These are phyloP conservation scores for Persicaria tinctoria DNA, from an alignment of 148 eudicot species.

Conservation along the genomic window DNA sequence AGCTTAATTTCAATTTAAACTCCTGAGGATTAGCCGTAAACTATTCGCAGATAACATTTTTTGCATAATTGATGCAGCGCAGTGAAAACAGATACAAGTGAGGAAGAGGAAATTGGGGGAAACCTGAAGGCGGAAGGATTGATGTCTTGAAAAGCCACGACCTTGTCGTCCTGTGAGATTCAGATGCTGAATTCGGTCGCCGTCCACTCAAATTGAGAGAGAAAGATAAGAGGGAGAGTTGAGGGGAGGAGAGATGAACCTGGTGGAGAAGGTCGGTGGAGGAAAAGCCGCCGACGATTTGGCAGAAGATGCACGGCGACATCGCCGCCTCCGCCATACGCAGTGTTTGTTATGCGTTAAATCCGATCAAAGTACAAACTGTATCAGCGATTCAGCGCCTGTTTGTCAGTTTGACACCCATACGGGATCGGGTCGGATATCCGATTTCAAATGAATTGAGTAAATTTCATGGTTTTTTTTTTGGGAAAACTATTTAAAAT, in stretches of 20 bases:
- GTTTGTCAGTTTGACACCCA: no score
- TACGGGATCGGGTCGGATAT: no score
- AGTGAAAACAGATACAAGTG: not conserved
- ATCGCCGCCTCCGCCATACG: slow-evolving; percentile 28
- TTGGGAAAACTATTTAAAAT: no score
- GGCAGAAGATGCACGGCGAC: slow-evolving; percentile 62
- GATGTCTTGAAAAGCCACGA: slow-evolving; percentile 74
- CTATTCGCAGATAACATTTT: not conserved
- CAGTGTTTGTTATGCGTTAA: no score
- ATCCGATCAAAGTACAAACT: no score
- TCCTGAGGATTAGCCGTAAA: not conserved
- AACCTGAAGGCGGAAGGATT: slow-evolving; percentile 64
- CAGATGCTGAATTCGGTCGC: not conserved
- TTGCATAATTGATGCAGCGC: not conserved
- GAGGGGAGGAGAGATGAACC: slow-evolving; percentile 16
- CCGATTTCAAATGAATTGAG: no score
- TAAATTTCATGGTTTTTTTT: no score
- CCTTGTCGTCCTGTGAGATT: slow-evolving; percentile 57
- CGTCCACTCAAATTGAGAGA: not conserved
- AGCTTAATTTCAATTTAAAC: not conserved
- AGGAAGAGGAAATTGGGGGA: slow-evolving; percentile 5
- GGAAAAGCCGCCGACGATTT: slow-evolving; percentile 54
- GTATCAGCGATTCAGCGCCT: no score
- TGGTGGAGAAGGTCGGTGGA: slow-evolving; percentile 53
- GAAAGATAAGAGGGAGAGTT: not conserved